Evolutionary conservation across 2,329 filamentous ascomycete species (phyloP), one percentile per base, ranked within the genome.

Genomic region (Aspergillus piperis): DNA sequence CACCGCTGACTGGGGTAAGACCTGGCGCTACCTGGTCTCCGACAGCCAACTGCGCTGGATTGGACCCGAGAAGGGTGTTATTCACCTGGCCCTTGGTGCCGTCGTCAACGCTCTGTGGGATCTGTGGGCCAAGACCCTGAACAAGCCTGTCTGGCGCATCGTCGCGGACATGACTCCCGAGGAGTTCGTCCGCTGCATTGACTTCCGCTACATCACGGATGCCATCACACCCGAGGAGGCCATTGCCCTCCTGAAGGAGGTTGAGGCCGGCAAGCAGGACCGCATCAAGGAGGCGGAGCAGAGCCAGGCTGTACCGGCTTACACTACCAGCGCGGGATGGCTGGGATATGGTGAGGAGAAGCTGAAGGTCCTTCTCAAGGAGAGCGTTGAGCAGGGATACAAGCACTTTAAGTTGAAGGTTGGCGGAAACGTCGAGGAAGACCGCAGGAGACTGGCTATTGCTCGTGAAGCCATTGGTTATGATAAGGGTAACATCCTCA

Each of bases 91-190:
- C 1, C 87, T 96, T 10, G 92, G 91, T 30, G 90, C 92, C 47
- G 89, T 96, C 15, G 90, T 96, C 69, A 96, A 96, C 75, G 92
- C 92, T 15, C 83, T 96, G 70, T 96, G 92, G 92, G 92, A 96
- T 76, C 85, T 96, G n/a, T 96, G 92, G 92, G 92, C 91, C 57
- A 96, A 96, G 81, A 84, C 84, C 2, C 85, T 95, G 38, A 83
- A 85, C 65, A 96, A 96, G 81, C 93, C 92, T 3, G 91, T 96
- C 13, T 96, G 92, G 93, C 85, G 88, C 61, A 89, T 97, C 63
- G 89, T 97, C 23, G 89, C 90, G 10, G 92, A 96, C 67, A 96
- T 96, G 90, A 88, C 84, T 3, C 91, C 92, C 1, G 90, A 95
- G 78, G 89, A 96, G 79, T 86, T 96, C 54, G 92, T 96, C 54